These are phyloP conservation scores for Epichloe baconii DNA, from an alignment of 2,329 filamentous ascomycete species.

Conservation along the genomic window DNA sequence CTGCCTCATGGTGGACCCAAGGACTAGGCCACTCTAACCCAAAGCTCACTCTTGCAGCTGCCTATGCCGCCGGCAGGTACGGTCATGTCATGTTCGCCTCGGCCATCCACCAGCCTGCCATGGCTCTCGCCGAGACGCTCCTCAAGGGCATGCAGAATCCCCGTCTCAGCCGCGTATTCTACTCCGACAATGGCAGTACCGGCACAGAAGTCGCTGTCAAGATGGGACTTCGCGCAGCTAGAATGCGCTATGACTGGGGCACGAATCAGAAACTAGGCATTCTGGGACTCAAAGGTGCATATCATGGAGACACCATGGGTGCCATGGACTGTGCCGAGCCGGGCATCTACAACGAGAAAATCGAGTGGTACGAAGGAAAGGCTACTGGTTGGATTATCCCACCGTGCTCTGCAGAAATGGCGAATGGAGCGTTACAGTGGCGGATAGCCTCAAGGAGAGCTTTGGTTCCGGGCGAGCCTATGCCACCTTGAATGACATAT, in stretches of 20 bases:
- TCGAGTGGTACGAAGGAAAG: conserved; percentile 73
- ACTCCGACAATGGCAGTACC: conserved; percentile 72
- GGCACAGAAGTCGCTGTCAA: conserved; percentile 76
- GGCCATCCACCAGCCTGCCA: conserved; percentile 64
- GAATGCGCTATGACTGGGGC: conserved; percentile 53
- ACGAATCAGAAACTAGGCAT: conserved; percentile 47
- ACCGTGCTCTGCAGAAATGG: conserved; percentile 54
- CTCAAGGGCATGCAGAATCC: conserved; percentile 47
- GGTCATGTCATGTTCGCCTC: conserved; percentile 83
- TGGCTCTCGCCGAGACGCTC: conserved; percentile 53
- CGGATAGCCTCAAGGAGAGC: conserved; percentile 31
- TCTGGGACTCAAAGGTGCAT: conserved; percentile 65
- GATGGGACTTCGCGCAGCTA: conserved; percentile 64
- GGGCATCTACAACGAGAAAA: conserved; percentile 64
- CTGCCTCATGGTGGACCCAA: conserved; percentile 87
- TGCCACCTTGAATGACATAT: conserved; percentile 40
- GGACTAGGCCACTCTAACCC: conserved; percentile 72
- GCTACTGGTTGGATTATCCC: conserved; percentile 73
- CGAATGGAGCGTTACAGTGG: conserved; percentile 50
- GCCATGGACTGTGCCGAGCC: conserved; percentile 80
- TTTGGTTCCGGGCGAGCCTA: conserved; percentile 33
- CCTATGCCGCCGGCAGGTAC: conserved; percentile 71
- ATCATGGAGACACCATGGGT: conserved; percentile 80
- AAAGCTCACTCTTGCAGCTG: conserved; percentile 56
- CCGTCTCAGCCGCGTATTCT: conserved; percentile 61